Evolutionary conservation across 352 stramenopile species (phyloP), one percentile per base, ranked within the genome.

Genomic region (Pseudoperonospora humuli): DNA sequence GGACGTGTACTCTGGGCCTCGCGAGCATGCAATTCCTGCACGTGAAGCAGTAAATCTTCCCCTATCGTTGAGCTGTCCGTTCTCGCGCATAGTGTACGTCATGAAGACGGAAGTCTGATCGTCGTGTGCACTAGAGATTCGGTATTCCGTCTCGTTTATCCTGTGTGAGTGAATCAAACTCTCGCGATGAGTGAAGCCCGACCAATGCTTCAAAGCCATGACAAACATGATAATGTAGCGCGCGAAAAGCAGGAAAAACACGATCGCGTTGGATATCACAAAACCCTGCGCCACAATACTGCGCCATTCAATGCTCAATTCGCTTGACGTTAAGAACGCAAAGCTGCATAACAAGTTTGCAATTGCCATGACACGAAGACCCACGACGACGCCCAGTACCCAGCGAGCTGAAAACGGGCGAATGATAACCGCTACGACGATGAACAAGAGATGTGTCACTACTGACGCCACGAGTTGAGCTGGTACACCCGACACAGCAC

Each of bases 211-310:
- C 2, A 82, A 33, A 24, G 61, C 58, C 23, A 74, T 47, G 15
- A 82, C 35, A 34, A 85, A 76, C 41, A 85, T 70, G 1, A 70
- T 54, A 11, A 85, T 52, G 40, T 81, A 72, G 17, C 75, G 72
- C 15, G 67, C 56, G 33, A 83, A 84, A 7, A 83, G 64, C 20
- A 69, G 17, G 13, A 84, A 49, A 10, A 88, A 60, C 2, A 85
- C 50, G 32, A 72, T 29, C 23, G 73, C 69, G 44, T 88, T 88
- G 50, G 78, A 51, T 4, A 70, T 47, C 28, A 84, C 68, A 20
- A 85, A 80, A 17, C 47, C 45, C 29, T 81, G 68, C 7, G 75
- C 72, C 14, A 84, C 37, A 10, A 49, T 51, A 3, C 51, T 57
- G 24, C 73, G 72, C 40, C 40, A 56, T 1, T 50, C 29, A 6